Evolutionary conservation across 257 asterid species (phyloP).

Genomic region (Plantago major): DNA sequence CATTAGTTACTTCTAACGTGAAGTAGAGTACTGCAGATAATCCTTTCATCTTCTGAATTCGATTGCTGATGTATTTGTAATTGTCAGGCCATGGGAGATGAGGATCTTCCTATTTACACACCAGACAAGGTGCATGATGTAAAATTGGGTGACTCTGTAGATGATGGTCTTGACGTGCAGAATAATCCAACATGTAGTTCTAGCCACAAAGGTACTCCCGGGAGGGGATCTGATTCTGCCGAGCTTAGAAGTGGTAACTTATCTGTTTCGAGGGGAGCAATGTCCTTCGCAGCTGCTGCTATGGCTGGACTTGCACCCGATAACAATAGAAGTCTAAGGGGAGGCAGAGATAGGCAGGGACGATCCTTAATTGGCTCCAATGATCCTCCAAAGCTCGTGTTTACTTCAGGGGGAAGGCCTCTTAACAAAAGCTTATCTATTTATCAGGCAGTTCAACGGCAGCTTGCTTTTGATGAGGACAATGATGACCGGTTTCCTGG

Average conservation of each 20-base stretch:
- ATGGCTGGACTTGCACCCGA: slow-evolving; percentile 94
- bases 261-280: slow-evolving; percentile 85
- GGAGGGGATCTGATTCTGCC: slow-evolving; percentile 26
- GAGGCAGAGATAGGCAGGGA: slow-evolving; percentile 68
- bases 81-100: slow-evolving; percentile 69
- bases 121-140: slow-evolving; percentile 90
- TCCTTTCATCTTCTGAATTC: too few species aligned
- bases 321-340: slow-evolving; percentile 70
- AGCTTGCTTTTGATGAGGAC: slow-evolving; percentile 76
- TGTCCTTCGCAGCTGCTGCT: slow-evolving; percentile 97
- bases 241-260: slow-evolving; percentile 72
- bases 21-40: too few species aligned
- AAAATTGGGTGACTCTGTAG: slow-evolving; percentile 67
- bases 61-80: slow-evolving; percentile 10
- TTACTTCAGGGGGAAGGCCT: slow-evolving; percentile 81
- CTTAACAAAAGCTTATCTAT: slow-evolving; percentile 72
- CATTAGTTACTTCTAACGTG: too few species aligned
- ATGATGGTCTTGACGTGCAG: slow-evolving; percentile 56
- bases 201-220: slow-evolving; percentile 49
- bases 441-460: slow-evolving; percentile 88
- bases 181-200: slow-evolving; percentile 67
- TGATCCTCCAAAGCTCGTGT: slow-evolving; percentile 58
- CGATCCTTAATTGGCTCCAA: slow-evolving; percentile 51
- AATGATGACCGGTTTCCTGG: slow-evolving; percentile 73
- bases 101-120: slow-evolving; percentile 64